A percentile compares a stretch with the other conserved stretches of the same genome.
Evolutionary conservation across 106 monocot genomes (phyloP).

Genomic region (Chionographis japonica): DNA sequence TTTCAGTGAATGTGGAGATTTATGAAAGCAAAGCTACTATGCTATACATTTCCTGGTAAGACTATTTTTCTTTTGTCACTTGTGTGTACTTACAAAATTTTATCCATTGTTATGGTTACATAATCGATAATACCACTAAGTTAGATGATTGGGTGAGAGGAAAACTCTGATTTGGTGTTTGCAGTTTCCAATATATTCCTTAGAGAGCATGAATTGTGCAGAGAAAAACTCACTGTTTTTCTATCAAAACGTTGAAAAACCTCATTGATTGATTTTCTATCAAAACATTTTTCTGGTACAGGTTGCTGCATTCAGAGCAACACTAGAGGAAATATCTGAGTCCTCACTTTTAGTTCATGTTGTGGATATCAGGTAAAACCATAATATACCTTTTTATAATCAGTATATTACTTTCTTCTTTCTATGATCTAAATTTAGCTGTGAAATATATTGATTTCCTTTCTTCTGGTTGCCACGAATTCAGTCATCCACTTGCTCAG

Average conservation of each 20-base stretch:
- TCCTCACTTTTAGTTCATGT: conserved; percentile 90
- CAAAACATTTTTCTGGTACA: conserved; percentile 19
- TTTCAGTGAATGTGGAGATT: no score
- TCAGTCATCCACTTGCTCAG: conserved; percentile 84
- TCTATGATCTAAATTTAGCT: not conserved
- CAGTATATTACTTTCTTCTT: not conserved
- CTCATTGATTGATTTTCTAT: not conserved
- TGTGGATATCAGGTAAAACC: conserved; percentile 80
- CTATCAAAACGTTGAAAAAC: no score
- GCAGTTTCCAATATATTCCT: no score
- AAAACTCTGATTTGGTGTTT: no score
- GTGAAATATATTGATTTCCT: conserved; percentile 5
- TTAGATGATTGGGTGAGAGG: no score
- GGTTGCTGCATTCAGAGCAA: conserved; percentile 99
- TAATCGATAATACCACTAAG: no score
- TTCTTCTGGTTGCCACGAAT: conserved; percentile 1
- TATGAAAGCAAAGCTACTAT: no score
- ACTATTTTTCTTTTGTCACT: not conserved
- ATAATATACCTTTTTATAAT: not conserved
- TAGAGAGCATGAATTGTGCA: no score
- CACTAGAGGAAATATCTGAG: conserved; percentile 93
- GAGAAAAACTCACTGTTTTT: not conserved
- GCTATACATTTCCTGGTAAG: not conserved
- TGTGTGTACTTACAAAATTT: not conserved
- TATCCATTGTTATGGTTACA: not conserved